Base-by-base conservation (phyloP, 768 basidiomycete species). In the Agaricus bisporus region DNA sequence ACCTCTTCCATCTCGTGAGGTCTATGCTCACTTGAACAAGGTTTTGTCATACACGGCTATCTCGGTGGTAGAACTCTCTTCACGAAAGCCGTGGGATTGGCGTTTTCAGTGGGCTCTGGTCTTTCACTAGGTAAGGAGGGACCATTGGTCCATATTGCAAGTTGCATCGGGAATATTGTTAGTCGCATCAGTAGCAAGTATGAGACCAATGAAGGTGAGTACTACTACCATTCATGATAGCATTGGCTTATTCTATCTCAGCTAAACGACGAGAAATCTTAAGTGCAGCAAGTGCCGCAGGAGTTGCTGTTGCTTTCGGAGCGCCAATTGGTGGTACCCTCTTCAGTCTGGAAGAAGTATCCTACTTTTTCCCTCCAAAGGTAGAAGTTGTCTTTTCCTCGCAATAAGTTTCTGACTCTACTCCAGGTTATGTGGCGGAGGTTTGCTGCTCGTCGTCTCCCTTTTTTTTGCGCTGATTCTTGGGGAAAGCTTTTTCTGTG, bases 11-110 rank as follows among this genome's bases (percentile, higher is more conserved):
- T 36, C 44, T 22, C 32, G 7, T 22, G 49, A 12, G 10, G 11
- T 47, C 50, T 38, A 49, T 20, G 5, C 53, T 44, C 29, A 57
- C 46, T 35, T 45, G 60, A 65, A 50, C 42, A 54, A 83, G 93
- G 95, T 35, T 98, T 97, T 63, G 95, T 98, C 22, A 97, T 99
- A 53, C 92, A 97, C 56, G 97, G 97, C 15, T 99, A 95, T 66
- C 86, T 99, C 36, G 97, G 97, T 20, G 86, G 77, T 22, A 85
- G 93, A 56, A 91, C 88, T 0, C 71, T 99, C 43, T 85, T 94
- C 66, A 92, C 89, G 4, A 99, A 99, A 66, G 79, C 88, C 5
- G 77, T 95, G 20, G 95, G 95, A 10, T 69, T 99, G 51, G 83
- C 94, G 0, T 75, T 99, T 1, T 88, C 91, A 4, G 95, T 98